phyloP scores from a whole-genome alignment of 495 filamentous ascomycete genomes.

The Aspergillus indologenus region DNA sequence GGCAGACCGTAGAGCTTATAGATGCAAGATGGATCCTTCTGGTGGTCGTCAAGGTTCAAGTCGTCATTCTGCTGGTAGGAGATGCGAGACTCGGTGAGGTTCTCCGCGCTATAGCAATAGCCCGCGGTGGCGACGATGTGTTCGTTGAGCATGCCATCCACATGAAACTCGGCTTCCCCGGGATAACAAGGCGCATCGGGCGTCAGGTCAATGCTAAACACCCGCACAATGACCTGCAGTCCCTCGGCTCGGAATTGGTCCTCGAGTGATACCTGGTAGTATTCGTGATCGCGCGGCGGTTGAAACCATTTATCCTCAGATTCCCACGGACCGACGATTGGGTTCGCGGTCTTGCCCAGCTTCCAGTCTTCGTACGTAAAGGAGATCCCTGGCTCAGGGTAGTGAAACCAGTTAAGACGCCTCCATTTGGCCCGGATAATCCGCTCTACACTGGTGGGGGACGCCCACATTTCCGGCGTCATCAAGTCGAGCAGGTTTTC shows the following conservation, averaged over 20 bases:
- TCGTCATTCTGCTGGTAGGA: conserved; percentile 8
- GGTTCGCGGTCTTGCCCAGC: conserved; percentile 14
- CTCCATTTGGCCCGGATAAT: not conserved
- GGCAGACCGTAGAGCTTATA: not conserved
- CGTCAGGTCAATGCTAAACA: conserved; percentile 16
- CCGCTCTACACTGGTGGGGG: not conserved
- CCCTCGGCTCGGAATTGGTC: conserved; percentile 15
- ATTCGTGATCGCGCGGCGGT: conserved; percentile 11
- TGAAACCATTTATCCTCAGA: not conserved
- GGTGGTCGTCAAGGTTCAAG: not conserved
- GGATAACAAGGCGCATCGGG: conserved; percentile 13
- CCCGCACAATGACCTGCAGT: conserved; percentile 16
- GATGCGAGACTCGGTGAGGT: conserved; percentile 12
- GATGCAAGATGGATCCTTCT: not conserved
- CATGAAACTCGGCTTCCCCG: conserved; percentile 14
- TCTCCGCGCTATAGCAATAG: conserved; percentile 13
- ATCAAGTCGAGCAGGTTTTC: not conserved
- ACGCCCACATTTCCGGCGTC: not conserved
- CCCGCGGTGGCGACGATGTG: conserved; percentile 15
- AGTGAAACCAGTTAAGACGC: conserved; percentile 10
- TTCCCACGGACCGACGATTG: conserved; percentile 13
- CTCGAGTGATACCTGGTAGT: conserved; percentile 13
- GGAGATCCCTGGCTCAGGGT: conserved; percentile 12
- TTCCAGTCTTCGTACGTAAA: conserved; percentile 19
- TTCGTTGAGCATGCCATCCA: conserved; percentile 18